A percentile compares a stretch with the other conserved stretches of the same genome.
Evolutionary conservation across 1,139 yeast genomes (phyloP).

Genomic region (Kodamaea alishanica): DNA sequence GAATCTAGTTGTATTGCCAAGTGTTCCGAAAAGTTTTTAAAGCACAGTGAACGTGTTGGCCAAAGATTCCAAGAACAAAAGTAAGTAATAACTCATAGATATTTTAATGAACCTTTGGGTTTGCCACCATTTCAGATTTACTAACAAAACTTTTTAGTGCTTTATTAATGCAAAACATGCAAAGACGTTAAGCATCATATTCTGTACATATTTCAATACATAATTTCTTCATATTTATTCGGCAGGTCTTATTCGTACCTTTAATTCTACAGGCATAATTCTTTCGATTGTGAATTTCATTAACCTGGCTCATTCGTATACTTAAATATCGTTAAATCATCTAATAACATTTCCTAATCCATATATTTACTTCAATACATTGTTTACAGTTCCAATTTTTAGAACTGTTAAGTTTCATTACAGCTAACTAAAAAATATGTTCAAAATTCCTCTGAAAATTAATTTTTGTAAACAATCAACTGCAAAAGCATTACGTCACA

Average conservation of each 20-base stretch:
- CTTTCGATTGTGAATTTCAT: slow-evolving; percentile 1
- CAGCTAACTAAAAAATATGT: background rate
- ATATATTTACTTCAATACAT: slow-evolving; percentile 6
- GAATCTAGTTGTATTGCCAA: slow-evolving; percentile 83
- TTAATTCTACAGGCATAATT: background rate
- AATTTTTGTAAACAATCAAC: no score
- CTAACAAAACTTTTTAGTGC: slow-evolving; percentile 34
- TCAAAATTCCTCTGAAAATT: no score
- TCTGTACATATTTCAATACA: slow-evolving; percentile 10
- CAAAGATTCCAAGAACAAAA: slow-evolving; percentile 98
- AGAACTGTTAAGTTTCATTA: background rate
- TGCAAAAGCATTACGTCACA: no score
- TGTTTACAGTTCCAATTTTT: background rate
- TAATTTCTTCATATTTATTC: background rate
- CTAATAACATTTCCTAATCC: slow-evolving; percentile 8
- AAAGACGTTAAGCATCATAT: slow-evolving; percentile 23
- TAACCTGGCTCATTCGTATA: slow-evolving; percentile 1
- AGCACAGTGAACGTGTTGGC: slow-evolving; percentile 97
- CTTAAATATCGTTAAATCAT: slow-evolving; percentile 2
- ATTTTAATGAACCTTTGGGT: background rate
- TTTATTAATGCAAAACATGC: slow-evolving; percentile 48
- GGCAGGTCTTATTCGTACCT: slow-evolving; percentile 4
- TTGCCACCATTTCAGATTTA: slow-evolving; percentile 9
- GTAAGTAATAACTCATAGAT: slow-evolving; percentile 17
- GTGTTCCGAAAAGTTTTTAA: slow-evolving; percentile 96